Percentiles rank a stretch among this genome's conserved stretches.
Conservation (phyloP, 106 monocot species). For the Allium fistulosum region DNA sequence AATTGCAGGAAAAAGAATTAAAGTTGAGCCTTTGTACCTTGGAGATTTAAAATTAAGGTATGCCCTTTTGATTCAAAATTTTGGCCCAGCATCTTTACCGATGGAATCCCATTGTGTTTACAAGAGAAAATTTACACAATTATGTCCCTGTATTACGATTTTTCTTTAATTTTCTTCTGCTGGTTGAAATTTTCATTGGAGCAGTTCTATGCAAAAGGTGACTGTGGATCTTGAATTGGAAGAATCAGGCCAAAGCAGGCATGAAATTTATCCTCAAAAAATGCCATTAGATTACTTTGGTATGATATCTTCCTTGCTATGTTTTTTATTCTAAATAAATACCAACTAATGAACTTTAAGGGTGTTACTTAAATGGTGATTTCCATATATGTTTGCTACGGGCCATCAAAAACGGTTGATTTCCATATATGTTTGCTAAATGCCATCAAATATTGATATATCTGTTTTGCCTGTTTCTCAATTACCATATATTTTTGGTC, state of each 20-base stretch:
- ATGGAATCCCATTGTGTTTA: no score
- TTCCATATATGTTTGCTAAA: no score
- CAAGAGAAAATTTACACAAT: no score
- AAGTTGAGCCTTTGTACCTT: constrained; percentile 32
- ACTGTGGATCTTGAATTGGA: constrained; percentile 26
- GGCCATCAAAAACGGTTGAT: not conserved
- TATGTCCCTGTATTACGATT: not conserved
- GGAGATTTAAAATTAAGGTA: constrained; percentile 39
- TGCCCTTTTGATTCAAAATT: not conserved
- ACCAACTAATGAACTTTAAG: no score
- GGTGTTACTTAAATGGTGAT: no score
- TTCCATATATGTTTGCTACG: no score
- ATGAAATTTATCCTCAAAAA: constrained; percentile 15
- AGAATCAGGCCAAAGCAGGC: constrained; percentile 16
- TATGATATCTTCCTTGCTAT: constrained; percentile 11
- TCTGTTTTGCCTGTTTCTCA: no score
- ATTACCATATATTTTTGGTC: no score
- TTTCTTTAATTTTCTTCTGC: not conserved
- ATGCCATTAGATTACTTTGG: constrained; percentile 23
- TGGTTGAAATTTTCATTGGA: not conserved
- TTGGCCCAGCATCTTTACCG: no score
- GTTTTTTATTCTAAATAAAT: not conserved
- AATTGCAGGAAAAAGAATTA: constrained; percentile 58
- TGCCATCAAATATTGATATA: no score
- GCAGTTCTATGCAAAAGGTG: constrained; percentile 31